Percentiles rank a stretch among this genome's conserved stretches.
Conservation (phyloP, 2,329 filamentous ascomycete species). For the Calycina herbarum region DNA sequence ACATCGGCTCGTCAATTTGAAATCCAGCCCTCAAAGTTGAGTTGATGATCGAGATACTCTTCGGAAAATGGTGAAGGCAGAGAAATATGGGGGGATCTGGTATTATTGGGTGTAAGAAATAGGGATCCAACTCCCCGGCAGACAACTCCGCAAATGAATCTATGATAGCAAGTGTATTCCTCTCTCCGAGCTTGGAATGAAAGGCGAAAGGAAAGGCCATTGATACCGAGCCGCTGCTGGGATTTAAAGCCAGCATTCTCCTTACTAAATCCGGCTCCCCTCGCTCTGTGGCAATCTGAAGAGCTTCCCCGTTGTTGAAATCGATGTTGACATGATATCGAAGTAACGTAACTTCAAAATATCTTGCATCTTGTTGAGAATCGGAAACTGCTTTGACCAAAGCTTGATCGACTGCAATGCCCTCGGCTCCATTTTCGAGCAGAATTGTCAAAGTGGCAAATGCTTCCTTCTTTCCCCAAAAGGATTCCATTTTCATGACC, state of each 20-base stretch:
- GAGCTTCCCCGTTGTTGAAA: constrained; percentile 52
- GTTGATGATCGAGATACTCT: constrained; percentile 51
- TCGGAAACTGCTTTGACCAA: constrained; percentile 54
- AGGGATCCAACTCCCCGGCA: constrained; percentile 48
- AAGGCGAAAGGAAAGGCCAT: constrained; percentile 58
- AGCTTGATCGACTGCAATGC: constrained; percentile 53
- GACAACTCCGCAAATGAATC: constrained; percentile 52
- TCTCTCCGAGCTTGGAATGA: constrained; percentile 47
- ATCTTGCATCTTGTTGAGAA: constrained; percentile 48
- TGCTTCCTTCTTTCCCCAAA: constrained; percentile 9
- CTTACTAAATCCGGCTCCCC: constrained; percentile 51
- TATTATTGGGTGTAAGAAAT: constrained; percentile 48
- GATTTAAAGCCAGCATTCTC: constrained; percentile 51
- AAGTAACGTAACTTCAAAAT: constrained; percentile 51
- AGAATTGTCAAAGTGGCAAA: constrained; percentile 45
- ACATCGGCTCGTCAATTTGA: constrained; percentile 59
- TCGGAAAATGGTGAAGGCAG: constrained; percentile 55
- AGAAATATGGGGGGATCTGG: constrained; percentile 50
- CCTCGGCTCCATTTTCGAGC: constrained; percentile 49
- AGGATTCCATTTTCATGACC: constrained; percentile 9
- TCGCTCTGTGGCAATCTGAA: constrained; percentile 54
- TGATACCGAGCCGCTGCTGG: constrained; percentile 50
- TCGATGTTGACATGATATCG: constrained; percentile 54
- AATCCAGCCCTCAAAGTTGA: constrained; percentile 57
- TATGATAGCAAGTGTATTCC: constrained; percentile 49